phyloP scores from a whole-genome alignment of 192 early-diverging fungal genomes.

The Jimgerdemannia lactiflua region DNA sequence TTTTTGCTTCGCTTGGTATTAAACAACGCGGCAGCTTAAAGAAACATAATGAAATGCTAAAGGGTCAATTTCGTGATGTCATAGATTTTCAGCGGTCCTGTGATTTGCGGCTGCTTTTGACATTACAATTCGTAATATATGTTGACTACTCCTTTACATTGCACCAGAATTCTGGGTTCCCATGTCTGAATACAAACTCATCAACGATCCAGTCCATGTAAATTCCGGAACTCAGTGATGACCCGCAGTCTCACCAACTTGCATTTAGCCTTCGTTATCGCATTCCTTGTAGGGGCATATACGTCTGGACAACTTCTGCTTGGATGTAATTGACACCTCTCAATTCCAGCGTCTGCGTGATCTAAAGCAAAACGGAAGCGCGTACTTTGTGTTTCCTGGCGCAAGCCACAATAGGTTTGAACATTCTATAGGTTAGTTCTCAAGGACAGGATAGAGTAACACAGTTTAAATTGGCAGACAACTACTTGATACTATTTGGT shows the following conservation, averaged over 20 bases:
- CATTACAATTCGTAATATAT: not conserved
- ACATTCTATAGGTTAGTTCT: conserved; percentile 65
- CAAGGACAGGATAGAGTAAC: too few relatives aligned
- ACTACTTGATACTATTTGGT: not conserved
- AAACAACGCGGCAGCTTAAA: too few relatives aligned
- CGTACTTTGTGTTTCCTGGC: conserved; percentile 92
- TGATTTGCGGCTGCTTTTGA: not conserved
- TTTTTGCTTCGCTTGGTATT: too few relatives aligned
- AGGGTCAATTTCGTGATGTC: too few relatives aligned
- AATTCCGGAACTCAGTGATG: not conserved
- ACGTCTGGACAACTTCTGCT: conserved; percentile 56
- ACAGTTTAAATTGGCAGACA: not conserved
- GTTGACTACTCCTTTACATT: not conserved
- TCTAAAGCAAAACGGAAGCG: conserved; percentile 84
- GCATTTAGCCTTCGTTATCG: not conserved
- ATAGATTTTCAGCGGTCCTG: too few relatives aligned
- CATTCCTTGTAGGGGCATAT: conserved; percentile 62
- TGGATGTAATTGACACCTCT: conserved; percentile 85
- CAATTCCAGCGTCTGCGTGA: conserved; percentile 97
- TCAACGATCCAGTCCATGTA: conserved; percentile 80
- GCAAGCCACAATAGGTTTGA: conserved; percentile 97
- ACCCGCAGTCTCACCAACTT: not conserved
- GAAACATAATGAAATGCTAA: too few relatives aligned
- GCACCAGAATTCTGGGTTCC: not conserved
- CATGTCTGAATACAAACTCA: conserved; percentile 20